Base-by-base conservation (phyloP, 2,329 filamentous ascomycete genomes). In the Colletotrichum truncatum region DNA sequence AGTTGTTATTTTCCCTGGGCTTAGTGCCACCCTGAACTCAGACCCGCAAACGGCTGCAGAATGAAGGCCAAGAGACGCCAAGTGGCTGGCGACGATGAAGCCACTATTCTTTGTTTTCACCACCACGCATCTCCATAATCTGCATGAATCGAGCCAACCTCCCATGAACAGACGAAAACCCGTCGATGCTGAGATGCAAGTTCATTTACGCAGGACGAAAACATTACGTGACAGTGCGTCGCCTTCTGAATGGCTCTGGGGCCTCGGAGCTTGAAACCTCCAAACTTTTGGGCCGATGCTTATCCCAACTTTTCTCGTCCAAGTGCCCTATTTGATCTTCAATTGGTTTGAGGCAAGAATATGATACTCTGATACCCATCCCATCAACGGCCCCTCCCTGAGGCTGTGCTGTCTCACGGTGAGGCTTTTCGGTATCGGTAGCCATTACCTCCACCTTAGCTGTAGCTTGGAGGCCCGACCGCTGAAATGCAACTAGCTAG, bases 401-500 rank as follows among this genome's bases (percentile, higher is more conserved):
- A 36, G 48, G 62, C 56, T 54, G 48, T 34, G 61, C 32, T 28
- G 46, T 48, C 57, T 64, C 61, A 41, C 56, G 48, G 39, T 28
- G 46, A 39, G 46, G 30, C 36, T 30, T 26, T 59, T 39, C 39
- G 55, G 39, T 38, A 18, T 25, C 16, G 14, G 28, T 23, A n/a
- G 10, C 48, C 21, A 30, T 10, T 5, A 6, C 51, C 26, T n/a
- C n/a, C 12, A 43, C 41, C 12, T 25, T 26, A 34, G 26, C 36
- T 26, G n/a, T n/a, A n/a, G n/a, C n/a, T n/a, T n/a, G 25, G 46
- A 61, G 30, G 38, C 39, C 55, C 30, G 55, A 28, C 18, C 46
- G n/a, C 34, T 14, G 36, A 10, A 36, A 38, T 21, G 18, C 10
- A 14, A 11, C 6, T 32, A 26, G n/a, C 41, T n/a, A 16, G 28